These are phyloP conservation scores for Zygosaccharomyces rouxii DNA, from an alignment of 805 yeast genomes.

Conservation along the genomic window DNA sequence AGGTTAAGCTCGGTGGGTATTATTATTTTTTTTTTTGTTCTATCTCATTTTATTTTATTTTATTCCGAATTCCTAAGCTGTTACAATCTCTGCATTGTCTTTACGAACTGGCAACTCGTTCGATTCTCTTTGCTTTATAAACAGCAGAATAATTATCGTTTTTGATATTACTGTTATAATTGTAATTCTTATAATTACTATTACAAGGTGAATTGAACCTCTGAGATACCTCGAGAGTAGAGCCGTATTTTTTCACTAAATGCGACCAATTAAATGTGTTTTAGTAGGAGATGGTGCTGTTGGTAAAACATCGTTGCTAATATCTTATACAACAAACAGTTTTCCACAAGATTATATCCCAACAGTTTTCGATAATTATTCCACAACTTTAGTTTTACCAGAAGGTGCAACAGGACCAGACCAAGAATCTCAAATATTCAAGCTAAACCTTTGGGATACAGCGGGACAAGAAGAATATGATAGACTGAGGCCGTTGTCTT, in stretches of 20 bases:
- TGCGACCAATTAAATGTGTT: constrained; percentile 88
- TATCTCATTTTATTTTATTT: not conserved
- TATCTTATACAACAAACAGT: constrained; percentile 85
- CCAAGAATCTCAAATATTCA: constrained; percentile 57
- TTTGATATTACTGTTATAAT: too few relatives aligned
- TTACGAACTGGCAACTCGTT: not conserved
- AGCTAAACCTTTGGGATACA: constrained; percentile 90
- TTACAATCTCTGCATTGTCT: not conserved
- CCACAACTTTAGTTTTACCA: constrained; percentile 66
- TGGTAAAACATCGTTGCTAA: constrained; percentile 85
- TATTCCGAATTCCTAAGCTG: not conserved
- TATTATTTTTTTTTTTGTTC: not conserved
- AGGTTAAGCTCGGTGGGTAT: not conserved
- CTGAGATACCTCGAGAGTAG: not conserved
- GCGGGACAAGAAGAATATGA: constrained; percentile 95
- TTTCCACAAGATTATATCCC: constrained; percentile 93
- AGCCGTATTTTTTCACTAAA: constrained; percentile 22
- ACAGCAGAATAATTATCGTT: too few relatives aligned
- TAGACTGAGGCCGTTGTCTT: constrained; percentile 80
- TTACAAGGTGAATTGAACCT: not conserved
- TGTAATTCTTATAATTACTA: too few relatives aligned
- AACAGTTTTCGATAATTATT: constrained; percentile 88
- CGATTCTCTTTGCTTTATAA: too few relatives aligned
- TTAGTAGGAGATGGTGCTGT: constrained; percentile 96
- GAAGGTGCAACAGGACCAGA: constrained; percentile 23